Percentiles rank a stretch among this genome's conserved stretches.
Conservation (phyloP, 2,329 filamentous ascomycete genomes). For the Arthrobotrys iridis region DNA sequence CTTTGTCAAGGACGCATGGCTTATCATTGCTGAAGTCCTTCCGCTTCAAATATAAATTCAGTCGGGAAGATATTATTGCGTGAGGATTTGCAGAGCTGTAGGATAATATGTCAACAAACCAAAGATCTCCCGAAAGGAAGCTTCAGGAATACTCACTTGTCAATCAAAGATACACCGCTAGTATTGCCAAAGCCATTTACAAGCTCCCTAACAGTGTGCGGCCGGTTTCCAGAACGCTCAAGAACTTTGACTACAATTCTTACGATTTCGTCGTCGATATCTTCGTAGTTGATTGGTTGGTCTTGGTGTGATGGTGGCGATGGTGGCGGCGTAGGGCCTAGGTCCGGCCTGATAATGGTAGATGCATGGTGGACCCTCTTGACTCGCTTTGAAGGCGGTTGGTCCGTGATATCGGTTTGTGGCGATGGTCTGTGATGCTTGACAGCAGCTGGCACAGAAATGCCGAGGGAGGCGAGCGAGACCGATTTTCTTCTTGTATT, state of each 20-base stretch:
- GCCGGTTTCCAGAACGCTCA: conserved; percentile 87
- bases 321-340: conserved; percentile 76
- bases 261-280: conserved; percentile 94
- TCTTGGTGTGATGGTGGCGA: conserved; percentile 68
- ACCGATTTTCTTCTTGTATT: conserved; percentile 97
- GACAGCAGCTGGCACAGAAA: conserved; percentile 75
- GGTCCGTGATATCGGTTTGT: conserved; percentile 71
- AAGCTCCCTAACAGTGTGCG: conserved; percentile 93
- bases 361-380: conserved; percentile 60
- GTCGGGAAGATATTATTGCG: conserved; percentile 91
- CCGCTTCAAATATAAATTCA: conserved; percentile 89
- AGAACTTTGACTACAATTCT: conserved; percentile 88
- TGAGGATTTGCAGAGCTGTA: conserved; percentile 91
- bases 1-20: conserved; percentile 90
- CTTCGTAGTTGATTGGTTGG: conserved; percentile 75
- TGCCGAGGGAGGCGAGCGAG: conserved; percentile 89
- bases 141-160: conserved; percentile 75
- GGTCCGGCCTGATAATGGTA: conserved; percentile 63
- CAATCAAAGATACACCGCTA: conserved; percentile 67
- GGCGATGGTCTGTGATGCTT: conserved; percentile 69
- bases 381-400: conserved; percentile 67
- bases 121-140: conserved; percentile 48
- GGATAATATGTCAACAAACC: conserved; percentile 58
- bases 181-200: conserved; percentile 63
- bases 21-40: conserved; percentile 76